Evolutionary conservation across 805 yeast genomes (phyloP).

Genomic region (Suhomyces pyralidae): DNA sequence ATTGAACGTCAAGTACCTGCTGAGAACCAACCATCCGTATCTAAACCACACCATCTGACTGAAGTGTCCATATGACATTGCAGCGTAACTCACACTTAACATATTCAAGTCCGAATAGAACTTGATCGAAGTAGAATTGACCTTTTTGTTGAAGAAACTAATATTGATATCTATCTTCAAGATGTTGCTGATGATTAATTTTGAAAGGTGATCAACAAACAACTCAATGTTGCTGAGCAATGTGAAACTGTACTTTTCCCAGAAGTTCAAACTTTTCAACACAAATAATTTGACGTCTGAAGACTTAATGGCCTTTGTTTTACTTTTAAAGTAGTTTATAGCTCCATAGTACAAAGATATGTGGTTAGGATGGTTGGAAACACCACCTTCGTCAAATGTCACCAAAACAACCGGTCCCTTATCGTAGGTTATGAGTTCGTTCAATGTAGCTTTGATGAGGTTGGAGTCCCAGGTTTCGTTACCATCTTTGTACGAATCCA

Average conservation of each 20-base stretch:
- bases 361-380: conserved; percentile 89
- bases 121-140: conserved; percentile 26
- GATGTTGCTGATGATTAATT: conserved; percentile 26
- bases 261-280: conserved; percentile 35
- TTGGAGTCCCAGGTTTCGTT: conserved; percentile 56
- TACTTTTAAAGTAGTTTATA: conserved; percentile 22
- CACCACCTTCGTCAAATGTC: conserved; percentile 81
- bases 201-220: conserved; percentile 36
- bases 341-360: conserved; percentile 57
- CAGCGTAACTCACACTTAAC: conserved; percentile 48
- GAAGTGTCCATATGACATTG: conserved; percentile 79
- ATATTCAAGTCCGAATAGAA: conserved; percentile 40
- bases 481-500: conserved; percentile 57
- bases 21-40: conserved; percentile 76
- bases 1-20: conserved; percentile 76
- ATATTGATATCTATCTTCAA: conserved; percentile 36
- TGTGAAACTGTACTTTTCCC: conserved; percentile 51
- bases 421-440: conserved; percentile 18
- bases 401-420: conserved; percentile 42
- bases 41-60: conserved; percentile 96
- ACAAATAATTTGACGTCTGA: conserved; percentile 21
- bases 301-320: conserved; percentile 1
- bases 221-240: conserved; percentile 41
- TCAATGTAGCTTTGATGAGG: conserved; percentile 40
- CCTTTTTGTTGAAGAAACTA: conserved; percentile 30